phyloP scores from a whole-genome alignment of 148 eudicot genomes.

The Chenopodium berlandieri region DNA sequence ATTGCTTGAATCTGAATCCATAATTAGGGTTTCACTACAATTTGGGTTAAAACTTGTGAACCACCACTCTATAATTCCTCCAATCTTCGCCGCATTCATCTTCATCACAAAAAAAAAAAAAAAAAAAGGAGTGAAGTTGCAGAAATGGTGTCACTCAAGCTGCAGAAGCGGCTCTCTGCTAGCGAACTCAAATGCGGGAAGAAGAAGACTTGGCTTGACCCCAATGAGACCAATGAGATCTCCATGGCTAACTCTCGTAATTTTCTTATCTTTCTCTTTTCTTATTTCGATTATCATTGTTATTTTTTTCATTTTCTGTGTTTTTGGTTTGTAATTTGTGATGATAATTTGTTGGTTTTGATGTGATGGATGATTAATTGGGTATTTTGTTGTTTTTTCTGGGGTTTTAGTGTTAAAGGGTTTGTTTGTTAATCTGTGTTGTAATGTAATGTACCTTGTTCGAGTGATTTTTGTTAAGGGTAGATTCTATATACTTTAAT shows the following conservation, averaged over 20 bases:
- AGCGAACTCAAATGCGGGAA: conserved; percentile 45
- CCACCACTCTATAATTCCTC: neutral
- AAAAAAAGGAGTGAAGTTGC: too few species aligned
- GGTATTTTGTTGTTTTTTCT: too few species aligned
- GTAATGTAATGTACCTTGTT: too few species aligned
- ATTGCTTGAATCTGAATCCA: neutral
- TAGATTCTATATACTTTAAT: too few species aligned
- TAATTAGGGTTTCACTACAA: conserved; percentile 1
- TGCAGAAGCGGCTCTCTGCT: conserved; percentile 57
- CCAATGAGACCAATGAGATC: conserved; percentile 52
- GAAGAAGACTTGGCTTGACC: conserved; percentile 59
- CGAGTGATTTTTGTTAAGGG: too few species aligned
- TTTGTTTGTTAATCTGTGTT: too few species aligned
- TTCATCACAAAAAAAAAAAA: neutral
- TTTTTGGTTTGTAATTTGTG: too few species aligned
- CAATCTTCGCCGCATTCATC: conserved; percentile 1
- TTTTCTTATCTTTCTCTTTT: conserved; percentile 11
- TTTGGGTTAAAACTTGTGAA: neutral
- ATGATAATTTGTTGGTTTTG: neutral
- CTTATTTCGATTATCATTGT: too few species aligned
- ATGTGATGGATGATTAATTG: too few species aligned
- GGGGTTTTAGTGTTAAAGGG: too few species aligned
- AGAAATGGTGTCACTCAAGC: conserved; percentile 51
- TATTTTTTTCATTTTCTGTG: too few species aligned
- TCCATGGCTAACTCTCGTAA: conserved; percentile 65